Evolutionary conservation across 495 filamentous ascomycete species (phyloP).

Genomic region (Talaromyces adpressus): DNA sequence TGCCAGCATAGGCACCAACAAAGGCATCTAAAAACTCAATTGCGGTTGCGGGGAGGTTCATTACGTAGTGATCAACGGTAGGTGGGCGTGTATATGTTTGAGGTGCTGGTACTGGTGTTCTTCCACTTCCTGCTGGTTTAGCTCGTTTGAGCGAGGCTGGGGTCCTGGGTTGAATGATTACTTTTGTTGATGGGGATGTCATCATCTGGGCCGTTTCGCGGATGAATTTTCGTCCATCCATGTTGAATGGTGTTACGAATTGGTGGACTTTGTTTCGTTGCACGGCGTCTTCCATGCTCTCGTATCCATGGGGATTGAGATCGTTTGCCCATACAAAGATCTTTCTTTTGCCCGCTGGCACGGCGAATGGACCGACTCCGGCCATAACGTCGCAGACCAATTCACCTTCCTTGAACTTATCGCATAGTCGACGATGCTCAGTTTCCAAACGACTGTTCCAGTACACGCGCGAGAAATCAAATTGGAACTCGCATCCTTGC

Average conservation of each 20-base stretch:
- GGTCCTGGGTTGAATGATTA: constrained; percentile 30
- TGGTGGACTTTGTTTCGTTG: constrained; percentile 68
- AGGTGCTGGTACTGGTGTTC: constrained; percentile 19
- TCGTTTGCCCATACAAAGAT: constrained; percentile 98
- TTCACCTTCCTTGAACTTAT: constrained; percentile 72
- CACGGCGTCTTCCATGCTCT: constrained; percentile 61
- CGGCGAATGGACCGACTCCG: constrained; percentile 89
- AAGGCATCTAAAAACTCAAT: constrained; percentile 81
- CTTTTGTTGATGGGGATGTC: constrained; percentile 11
- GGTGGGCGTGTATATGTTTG: constrained; percentile 49
- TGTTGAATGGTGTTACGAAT: constrained; percentile 71
- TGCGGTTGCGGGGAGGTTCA: constrained; percentile 91
- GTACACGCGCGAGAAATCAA: constrained; percentile 74
- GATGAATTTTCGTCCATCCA: constrained; percentile 79
- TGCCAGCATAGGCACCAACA: constrained; percentile 68
- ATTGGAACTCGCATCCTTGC: constrained; percentile 41
- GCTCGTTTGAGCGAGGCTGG: constrained; percentile 19
- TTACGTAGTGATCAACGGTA: constrained; percentile 83
- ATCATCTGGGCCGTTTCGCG: constrained; percentile 46
- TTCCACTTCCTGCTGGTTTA: constrained; percentile 14
- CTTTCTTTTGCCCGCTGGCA: constrained; percentile 81
- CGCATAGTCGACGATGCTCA: constrained; percentile 77
- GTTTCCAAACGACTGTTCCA: constrained; percentile 90
- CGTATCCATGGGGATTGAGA: constrained; percentile 83
- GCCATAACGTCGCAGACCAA: constrained; percentile 97